phyloP scores from a whole-genome alignment of 805 yeast genomes.

The Komagataella pastoris region DNA sequence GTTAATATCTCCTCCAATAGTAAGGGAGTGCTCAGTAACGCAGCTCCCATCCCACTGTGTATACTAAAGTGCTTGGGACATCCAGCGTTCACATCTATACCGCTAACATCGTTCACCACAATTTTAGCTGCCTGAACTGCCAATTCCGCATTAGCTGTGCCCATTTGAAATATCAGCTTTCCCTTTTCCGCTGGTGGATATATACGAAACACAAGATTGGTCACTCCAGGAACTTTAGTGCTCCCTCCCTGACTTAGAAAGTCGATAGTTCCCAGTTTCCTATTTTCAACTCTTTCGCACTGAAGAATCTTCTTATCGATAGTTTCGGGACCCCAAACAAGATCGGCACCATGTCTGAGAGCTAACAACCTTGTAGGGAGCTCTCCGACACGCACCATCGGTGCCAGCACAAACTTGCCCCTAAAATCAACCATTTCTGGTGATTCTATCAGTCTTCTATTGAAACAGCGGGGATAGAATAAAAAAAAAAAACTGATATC shows the following conservation, averaged over 20 bases:
- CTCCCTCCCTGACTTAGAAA: slow-evolving; percentile 28
- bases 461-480: neutral
- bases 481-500: slow-evolving; percentile 4
- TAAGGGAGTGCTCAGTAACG: slow-evolving; percentile 73
- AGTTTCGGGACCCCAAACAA: slow-evolving; percentile 95
- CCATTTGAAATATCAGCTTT: slow-evolving; percentile 77
- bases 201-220: slow-evolving; percentile 63
- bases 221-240: slow-evolving; percentile 29
- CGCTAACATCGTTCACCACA: slow-evolving; percentile 79
- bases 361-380: slow-evolving; percentile 79
- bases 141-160: slow-evolving; percentile 68
- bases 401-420: slow-evolving; percentile 80
- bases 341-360: slow-evolving; percentile 76
- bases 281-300: slow-evolving; percentile 54
- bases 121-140: slow-evolving; percentile 83
- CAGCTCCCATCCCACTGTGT: slow-evolving; percentile 98
- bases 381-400: slow-evolving; percentile 96
- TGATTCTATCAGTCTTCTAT: neutral
- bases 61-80: slow-evolving; percentile 94
- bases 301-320: slow-evolving; percentile 72
- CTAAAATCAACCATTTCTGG: slow-evolving; percentile 46
- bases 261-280: slow-evolving; percentile 44
- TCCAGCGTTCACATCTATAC: slow-evolving; percentile 90
- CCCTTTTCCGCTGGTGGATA: slow-evolving; percentile 46
- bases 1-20: slow-evolving; percentile 54